Percentiles rank a stretch among this genome's conserved stretches.
phyloP scores from a whole-genome alignment of 2,329 filamentous ascomycete species.

The Bipolaris bicolor region DNA sequence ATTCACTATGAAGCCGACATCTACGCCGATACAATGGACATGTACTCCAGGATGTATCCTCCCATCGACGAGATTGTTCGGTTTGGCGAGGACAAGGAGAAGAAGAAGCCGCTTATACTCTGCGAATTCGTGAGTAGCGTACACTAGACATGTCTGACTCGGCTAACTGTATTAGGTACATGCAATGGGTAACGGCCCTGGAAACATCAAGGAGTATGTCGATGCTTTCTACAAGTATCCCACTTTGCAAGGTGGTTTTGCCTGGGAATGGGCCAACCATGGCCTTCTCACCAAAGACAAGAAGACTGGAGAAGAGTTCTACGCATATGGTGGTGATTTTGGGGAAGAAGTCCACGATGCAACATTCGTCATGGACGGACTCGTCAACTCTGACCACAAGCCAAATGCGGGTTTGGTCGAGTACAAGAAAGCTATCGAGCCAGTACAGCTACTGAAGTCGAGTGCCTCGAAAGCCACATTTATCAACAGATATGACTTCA shows the following conservation, averaged over 20 bases:
- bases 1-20: conserved; percentile 72
- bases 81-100: conserved; percentile 51
- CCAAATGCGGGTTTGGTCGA: conserved; percentile 51
- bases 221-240: conserved; percentile 66
- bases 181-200: conserved; percentile 78
- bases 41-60: conserved; percentile 73
- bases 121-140: conserved; percentile 55
- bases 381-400: conserved; percentile 51
- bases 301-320: conserved; percentile 48
- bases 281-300: conserved; percentile 51
- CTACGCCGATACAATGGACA: conserved; percentile 65
- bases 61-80: conserved; percentile 58
- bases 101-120: conserved; percentile 62
- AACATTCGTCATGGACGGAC: conserved; percentile 55
- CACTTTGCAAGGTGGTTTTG: conserved; percentile 67
- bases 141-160: too few species aligned
- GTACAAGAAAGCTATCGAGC: conserved; percentile 54
- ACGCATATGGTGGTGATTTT: conserved; percentile 54
- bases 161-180: conserved; percentile 43
- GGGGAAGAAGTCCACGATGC: conserved; percentile 51
- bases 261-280: conserved; percentile 57
- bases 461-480: conserved; percentile 33
- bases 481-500: conserved; percentile 47
- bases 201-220: conserved; percentile 71
- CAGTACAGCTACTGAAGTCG: conserved; percentile 44